phyloP scores from a whole-genome alignment of 768 basidiomycete genomes.

The Mycena metata region DNA sequence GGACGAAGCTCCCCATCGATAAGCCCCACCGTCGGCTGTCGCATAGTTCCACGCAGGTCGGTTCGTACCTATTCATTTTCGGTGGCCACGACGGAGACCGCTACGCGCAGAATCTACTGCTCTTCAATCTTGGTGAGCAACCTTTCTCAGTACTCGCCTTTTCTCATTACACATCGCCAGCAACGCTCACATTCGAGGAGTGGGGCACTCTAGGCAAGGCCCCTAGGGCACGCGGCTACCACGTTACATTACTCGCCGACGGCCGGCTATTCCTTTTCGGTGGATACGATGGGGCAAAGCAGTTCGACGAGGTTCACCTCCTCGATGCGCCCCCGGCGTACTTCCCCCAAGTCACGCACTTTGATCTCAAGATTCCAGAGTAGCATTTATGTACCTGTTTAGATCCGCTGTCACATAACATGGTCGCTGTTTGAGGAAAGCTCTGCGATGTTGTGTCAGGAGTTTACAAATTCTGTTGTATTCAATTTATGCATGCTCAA shows the following conservation, averaged over 20 bases:
- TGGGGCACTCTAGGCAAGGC: conserved; percentile 76
- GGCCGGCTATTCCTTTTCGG: conserved; percentile 89
- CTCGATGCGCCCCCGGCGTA: conserved; percentile 91
- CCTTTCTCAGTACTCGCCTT: background rate
- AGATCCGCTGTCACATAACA: no score
- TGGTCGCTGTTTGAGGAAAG: no score
- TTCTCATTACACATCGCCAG: conserved; percentile 53
- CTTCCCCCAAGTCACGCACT: conserved; percentile 89
- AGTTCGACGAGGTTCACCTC: conserved; percentile 88
- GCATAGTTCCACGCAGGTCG: conserved; percentile 91
- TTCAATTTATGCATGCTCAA: no score
- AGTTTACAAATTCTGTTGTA: no score
- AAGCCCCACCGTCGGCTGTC: conserved; percentile 67
- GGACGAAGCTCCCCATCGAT: conserved; percentile 61
- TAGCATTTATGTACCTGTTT: conserved; percentile 1
- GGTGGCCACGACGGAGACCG: conserved; percentile 89
- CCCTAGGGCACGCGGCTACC: conserved; percentile 86
- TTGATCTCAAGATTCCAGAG: conserved; percentile 62
- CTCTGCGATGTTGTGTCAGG: no score
- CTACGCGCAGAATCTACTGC: conserved; percentile 80
- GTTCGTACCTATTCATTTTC: conserved; percentile 90
- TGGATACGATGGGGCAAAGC: conserved; percentile 86
- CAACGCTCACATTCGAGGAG: conserved; percentile 86
- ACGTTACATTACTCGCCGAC: conserved; percentile 85
- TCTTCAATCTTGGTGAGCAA: conserved; percentile 86